These are phyloP conservation scores for Talaromyces borbonicus DNA, from an alignment of 495 filamentous ascomycete genomes.

Conservation along the genomic window DNA sequence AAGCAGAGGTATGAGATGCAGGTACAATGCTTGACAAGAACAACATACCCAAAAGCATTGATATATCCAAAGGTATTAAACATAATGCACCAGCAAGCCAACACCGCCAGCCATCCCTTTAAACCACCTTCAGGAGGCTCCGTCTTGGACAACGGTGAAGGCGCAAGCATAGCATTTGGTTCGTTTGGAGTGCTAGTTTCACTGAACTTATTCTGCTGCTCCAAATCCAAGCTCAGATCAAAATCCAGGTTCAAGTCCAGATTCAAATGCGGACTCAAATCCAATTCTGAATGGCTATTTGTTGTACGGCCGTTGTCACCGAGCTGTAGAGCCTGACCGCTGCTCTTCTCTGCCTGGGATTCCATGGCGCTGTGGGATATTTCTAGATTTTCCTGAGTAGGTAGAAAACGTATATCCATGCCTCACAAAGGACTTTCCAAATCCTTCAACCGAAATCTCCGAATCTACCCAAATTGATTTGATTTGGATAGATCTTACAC, in stretches of 20 bases:
- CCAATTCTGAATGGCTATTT: background rate
- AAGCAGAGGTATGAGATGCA: no score
- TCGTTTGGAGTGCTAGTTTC: background rate
- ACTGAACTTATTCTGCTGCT: background rate
- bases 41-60: constrained; percentile 36
- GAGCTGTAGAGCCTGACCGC: background rate
- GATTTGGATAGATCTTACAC: no score
- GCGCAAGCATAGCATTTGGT: background rate
- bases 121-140: constrained; percentile 45
- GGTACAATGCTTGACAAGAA: no score
- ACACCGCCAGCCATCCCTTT: constrained; percentile 47
- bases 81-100: constrained; percentile 47
- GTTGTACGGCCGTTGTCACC: background rate
- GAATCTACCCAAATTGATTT: no score
- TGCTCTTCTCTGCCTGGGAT: background rate
- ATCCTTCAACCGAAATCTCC: no score
- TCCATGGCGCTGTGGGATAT: no score
- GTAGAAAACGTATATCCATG: no score
- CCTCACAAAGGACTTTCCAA: no score
- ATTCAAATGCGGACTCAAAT: no score
- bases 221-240: no score
- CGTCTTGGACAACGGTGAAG: background rate
- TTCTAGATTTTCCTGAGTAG: no score
- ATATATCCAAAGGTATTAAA: constrained; percentile 47
- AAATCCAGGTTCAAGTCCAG: no score